Evolutionary conservation across 768 basidiomycete genomes (phyloP), one percentile per base, ranked within the genome.

Genomic region (Boletus barrowsii): DNA sequence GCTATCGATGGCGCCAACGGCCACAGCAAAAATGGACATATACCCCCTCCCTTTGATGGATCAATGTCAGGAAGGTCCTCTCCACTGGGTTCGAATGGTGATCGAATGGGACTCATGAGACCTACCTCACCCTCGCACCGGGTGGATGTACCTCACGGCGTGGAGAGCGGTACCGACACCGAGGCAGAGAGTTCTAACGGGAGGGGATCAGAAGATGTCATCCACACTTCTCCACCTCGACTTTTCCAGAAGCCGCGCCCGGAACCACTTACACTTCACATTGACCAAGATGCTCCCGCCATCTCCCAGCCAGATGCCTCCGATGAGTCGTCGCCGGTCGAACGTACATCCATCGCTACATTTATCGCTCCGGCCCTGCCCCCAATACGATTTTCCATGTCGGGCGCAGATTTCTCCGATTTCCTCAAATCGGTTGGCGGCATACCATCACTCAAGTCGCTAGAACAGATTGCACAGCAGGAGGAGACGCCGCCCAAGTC

Each of bases 361-460:
- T 88, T 88, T 67, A 90, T 92, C 46, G 88, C 90, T 0, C 93
- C 93, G 37, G 89, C 91, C 4, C 75, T 94, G 29, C 93, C 93
- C 3, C 91, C 91, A 0, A 93, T 96, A 63, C 84, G 90, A n/a
- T 88, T 96, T 68, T 95, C 93, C 15, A 79, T 96, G 73, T 88
- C 83, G 54, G 81, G 84, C 43, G 76, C 83, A 0, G 93, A 96
- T 67, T 94, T 98, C 64, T 83, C 85, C 0, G 87, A 88, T 54
- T 70, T 90, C 17, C 77, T 90, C 47, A 82, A 72, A 60, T 80
- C 82, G 32, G 81, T 84, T 7, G 81, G 79, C 36, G 80, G 79
- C 18, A 65, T 76, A 24, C 75, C 76, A 10, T 72, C 80, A 10
- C 65, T 79, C 53, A 75, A 77, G 61, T 73, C 76, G 17, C 63